Percentiles rank a stretch among this genome's conserved stretches.
Conservation (phyloP, 2,329 filamentous ascomycete genomes). For the Clarireedia paspali region DNA sequence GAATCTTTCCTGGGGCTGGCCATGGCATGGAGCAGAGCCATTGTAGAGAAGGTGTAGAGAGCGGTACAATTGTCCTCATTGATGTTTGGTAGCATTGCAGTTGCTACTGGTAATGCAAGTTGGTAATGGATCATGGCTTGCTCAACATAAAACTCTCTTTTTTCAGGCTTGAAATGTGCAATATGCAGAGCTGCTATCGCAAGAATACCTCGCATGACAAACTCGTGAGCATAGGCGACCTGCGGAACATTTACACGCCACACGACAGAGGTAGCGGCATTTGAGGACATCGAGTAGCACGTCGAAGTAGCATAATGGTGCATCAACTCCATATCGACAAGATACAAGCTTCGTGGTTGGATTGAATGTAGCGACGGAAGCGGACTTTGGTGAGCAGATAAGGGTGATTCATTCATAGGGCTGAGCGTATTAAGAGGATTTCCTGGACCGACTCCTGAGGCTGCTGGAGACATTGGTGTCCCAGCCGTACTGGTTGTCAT, state of each 20-base stretch:
- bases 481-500: background rate
- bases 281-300: constrained; percentile 37
- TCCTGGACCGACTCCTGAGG: no score
- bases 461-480: background rate
- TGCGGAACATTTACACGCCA: constrained; percentile 40
- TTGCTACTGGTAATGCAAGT: constrained; percentile 25
- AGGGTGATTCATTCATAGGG: background rate
- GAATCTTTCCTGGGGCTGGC: constrained; percentile 29
- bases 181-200: constrained; percentile 43
- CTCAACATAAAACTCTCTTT: constrained; percentile 33
- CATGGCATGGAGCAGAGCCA: constrained; percentile 33
- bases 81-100: constrained; percentile 29
- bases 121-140: constrained; percentile 33
- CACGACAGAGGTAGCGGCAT: constrained; percentile 35
- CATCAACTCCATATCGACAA: constrained; percentile 43
- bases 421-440: background rate
- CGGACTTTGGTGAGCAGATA: background rate
- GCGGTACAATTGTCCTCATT: constrained; percentile 30
- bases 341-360: background rate
- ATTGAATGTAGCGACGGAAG: background rate
- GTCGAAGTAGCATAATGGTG: constrained; percentile 46
- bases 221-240: constrained; percentile 39
- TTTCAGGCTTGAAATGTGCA: constrained; percentile 33
- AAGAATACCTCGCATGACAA: constrained; percentile 41
- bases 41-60: constrained; percentile 33